Base-by-base conservation (phyloP, 768 basidiomycete genomes). In the Trametes villosa region DNA sequence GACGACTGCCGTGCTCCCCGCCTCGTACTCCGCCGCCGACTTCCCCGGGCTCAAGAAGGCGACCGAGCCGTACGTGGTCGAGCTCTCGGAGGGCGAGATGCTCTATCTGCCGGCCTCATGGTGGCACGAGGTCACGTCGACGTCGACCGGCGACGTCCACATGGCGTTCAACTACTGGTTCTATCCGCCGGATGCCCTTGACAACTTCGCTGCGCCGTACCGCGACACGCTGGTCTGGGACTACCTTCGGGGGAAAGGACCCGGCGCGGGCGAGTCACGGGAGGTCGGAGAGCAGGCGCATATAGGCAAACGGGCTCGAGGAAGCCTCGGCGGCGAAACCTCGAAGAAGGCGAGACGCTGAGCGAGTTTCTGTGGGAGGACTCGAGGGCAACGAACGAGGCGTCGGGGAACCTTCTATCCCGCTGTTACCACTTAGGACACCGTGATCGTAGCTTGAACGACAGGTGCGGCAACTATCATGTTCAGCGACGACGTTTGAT, bases 151-250 rank as follows among this genome's bases (percentile, higher is more conserved):
- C 15, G 65, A 54, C 30, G 64, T 73, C 18, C 70, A 71, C 51
- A 73, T 73, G 72, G 72, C 72, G 31, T 69, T 73, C 61, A 73
- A 73, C 62, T 73, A 71, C 52, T 73, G 72, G 72, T 73, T 73
- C 64, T 73, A 73, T 53, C 72, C 72, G 9, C 72, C 72, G 22
- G 66, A 68, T 47, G 62, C 63, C n/a, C 62, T 69, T 18, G 67
- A 68, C 3, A 58, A 27, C 40, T 72, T 67, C 53, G 68, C 68
- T 17, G 51, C 64, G 40, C 71, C 71, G 36, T 72, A 71, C 45
- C 60, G 57, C 42, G 71, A 72, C 50, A 54, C 61, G 33, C 44
- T 69, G 3, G 68, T 71, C 2, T 72, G 71, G 71, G 67, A 64
- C 5, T 65, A 69, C 51, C 59, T 72, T 17, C 60, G 65, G 7